These are phyloP conservation scores for Fusarium duplospermum DNA, from an alignment of 2,329 filamentous ascomycete species.

Conservation along the genomic window DNA sequence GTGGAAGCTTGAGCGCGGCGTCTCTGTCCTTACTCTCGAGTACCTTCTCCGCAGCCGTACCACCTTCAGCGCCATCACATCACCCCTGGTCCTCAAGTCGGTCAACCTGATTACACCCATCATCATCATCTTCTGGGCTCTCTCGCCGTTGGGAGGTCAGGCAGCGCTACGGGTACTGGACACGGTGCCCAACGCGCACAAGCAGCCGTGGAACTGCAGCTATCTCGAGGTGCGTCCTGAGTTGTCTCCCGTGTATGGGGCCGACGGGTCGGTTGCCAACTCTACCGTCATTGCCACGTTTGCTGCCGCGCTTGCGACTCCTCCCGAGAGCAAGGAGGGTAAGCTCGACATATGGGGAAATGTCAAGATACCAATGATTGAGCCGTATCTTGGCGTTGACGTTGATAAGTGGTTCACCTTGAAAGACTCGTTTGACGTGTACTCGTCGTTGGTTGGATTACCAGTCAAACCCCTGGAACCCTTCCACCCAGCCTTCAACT, in stretches of 20 bases:
- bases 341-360: slow-evolving; percentile 4
- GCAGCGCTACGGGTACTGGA: slow-evolving; percentile 9
- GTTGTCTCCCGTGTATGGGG: not conserved
- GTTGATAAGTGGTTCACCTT: slow-evolving; percentile 1
- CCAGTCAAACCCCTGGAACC: not conserved
- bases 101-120: not conserved
- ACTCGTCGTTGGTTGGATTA: slow-evolving; percentile 8
- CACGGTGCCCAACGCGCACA: not conserved
- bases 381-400: not conserved
- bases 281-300: slow-evolving; percentile 3
- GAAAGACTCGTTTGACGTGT: not conserved
- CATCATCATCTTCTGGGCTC: not conserved
- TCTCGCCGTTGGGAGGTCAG: slow-evolving; percentile 16
- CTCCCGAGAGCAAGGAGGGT: slow-evolving; percentile 1
- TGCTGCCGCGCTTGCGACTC: not conserved
- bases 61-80: slow-evolving; percentile 10
- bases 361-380: slow-evolving; percentile 11
- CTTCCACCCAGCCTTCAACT: not conserved
- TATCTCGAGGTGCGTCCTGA: slow-evolving; percentile 2
- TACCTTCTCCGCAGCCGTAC: slow-evolving; percentile 15
- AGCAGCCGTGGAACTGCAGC: not conserved
- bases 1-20: slow-evolving; percentile 14
- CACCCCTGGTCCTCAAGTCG: not conserved
- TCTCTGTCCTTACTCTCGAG: slow-evolving; percentile 1
- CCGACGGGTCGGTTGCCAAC: not conserved